Base-by-base conservation (phyloP, 192 early-diverging fungal genomes). In the Coemansia sp. region DNA sequence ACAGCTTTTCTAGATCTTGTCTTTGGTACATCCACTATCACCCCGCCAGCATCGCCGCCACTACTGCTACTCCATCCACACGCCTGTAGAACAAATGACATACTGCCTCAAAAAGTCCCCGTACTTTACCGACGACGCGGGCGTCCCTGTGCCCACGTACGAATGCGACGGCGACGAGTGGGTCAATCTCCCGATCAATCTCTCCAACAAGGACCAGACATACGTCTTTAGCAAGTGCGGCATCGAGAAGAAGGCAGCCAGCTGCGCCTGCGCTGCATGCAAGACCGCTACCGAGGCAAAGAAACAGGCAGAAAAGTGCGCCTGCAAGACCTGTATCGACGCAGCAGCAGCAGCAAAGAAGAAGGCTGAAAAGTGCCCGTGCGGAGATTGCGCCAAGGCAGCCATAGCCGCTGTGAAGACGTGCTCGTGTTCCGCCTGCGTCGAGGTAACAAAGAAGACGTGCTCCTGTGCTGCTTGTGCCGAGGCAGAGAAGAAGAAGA, bases 111-210 rank as follows among this genome's bases (percentile, higher is more conserved):
- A 65, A 35, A 80, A 80, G 65, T 67, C 77, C 11, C 77, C 77
- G 19, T 80, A 80, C 59, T 74, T 74, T 52, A 65, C 68, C 36
- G 66, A 67, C 59, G 71, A 64, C 22, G 43, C 63, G 9, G 73
- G 69, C 59, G 49, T 80, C 60, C 77, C 77, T 0, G 73, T 80
- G 41, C 73, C 73, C 34, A 80, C 77, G 14, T 80, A 80, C 69
- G 71, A 49, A 9, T 80, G 77, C 66, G 77, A 80, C 55, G 77
- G 71, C 20, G 77, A 71, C 56, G 77, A 80, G 58, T 80, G 77
- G 77, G 68, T 73, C 62, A 75, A 75, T 25, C 77, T 80, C 32
- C 77, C 77, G 13, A 80, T 80, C 69, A 80, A 80, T 41, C 69
- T 80, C 23, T 69, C 69, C 48, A 70, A 71, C 65, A 75, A 74